Evolutionary conservation across 495 filamentous ascomycete species (phyloP).

Genomic region (Xylaria telfairii): DNA sequence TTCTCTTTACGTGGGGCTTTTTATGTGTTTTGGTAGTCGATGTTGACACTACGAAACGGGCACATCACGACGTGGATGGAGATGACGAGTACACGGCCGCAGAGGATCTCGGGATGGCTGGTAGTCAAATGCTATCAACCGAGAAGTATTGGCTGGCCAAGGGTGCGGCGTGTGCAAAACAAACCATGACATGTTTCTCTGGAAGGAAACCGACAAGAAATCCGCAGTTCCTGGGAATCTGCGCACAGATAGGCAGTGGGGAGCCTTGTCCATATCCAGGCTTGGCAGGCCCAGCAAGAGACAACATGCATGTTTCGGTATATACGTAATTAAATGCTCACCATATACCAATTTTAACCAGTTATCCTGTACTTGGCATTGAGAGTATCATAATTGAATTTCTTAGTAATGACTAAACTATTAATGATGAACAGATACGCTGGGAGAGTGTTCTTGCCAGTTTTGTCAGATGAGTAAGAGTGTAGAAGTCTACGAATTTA

Average conservation of each 20-base stretch:
- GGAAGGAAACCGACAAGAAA: constrained; percentile 3
- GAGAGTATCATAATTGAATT: background rate
- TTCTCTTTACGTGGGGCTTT: constrained; percentile 18
- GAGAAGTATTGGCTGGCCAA: constrained; percentile 2
- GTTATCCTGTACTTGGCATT: background rate
- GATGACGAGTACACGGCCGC: constrained; percentile 19
- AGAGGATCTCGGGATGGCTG: constrained; percentile 1
- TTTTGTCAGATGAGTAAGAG: background rate
- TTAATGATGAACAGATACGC: background rate
- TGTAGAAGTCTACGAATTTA: background rate
- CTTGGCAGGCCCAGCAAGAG: constrained; percentile 24
- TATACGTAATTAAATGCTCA: constrained; percentile 38
- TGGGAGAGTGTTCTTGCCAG: background rate
- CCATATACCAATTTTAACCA: constrained; percentile 6
- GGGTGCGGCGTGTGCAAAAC: background rate
- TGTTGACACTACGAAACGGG: constrained; percentile 6
- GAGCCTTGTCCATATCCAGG: constrained; percentile 31
- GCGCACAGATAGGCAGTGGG: constrained; percentile 35
- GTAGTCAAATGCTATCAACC: background rate
- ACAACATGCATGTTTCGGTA: constrained; percentile 25
- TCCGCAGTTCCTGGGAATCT: constrained; percentile 1
- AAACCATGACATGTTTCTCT: background rate
- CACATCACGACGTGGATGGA: constrained; percentile 13
- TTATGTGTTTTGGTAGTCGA: background rate
- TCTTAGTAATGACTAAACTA: background rate